Conservation (phyloP, 1,284 basidiomycete species). For the Ustilago curta region DNA sequence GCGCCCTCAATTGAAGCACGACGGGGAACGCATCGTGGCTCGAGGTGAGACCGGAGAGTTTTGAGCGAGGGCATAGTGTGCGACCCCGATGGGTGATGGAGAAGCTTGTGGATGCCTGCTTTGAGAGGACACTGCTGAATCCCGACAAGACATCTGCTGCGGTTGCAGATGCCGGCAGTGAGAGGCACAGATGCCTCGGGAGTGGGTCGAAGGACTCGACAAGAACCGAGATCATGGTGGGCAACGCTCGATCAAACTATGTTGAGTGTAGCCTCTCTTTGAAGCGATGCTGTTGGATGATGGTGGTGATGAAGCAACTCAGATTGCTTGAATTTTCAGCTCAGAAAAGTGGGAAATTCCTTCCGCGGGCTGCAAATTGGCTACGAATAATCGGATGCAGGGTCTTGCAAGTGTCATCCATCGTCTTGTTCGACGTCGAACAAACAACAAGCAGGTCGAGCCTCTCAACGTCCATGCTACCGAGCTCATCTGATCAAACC, state of each 20-base stretch:
- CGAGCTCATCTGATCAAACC: not conserved
- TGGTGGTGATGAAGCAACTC: slow-evolving; percentile 19
- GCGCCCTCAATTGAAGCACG: slow-evolving; percentile 47
- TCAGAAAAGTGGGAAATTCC: not conserved
- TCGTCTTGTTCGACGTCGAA: not conserved
- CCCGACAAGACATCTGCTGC: slow-evolving; percentile 38
- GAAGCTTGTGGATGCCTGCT: slow-evolving; percentile 14
- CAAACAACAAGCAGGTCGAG: not conserved
- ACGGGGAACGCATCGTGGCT: slow-evolving; percentile 22
- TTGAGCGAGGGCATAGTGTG: slow-evolving; percentile 4
- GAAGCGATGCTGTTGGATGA: slow-evolving; percentile 11
- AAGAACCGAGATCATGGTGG: slow-evolving; percentile 31
- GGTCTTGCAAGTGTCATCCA: slow-evolving; percentile 12
- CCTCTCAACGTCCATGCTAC: slow-evolving; percentile 1
- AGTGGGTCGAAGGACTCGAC: slow-evolving; percentile 50
- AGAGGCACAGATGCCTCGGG: slow-evolving; percentile 43
- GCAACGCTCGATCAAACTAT: not conserved
- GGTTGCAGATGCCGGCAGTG: slow-evolving; percentile 35
- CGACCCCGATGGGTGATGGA: slow-evolving; percentile 28
- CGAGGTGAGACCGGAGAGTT: slow-evolving; percentile 6
- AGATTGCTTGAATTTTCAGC: not conserved
- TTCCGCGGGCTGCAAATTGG: slow-evolving; percentile 12
- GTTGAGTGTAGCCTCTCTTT: not conserved
- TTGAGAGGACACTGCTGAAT: slow-evolving; percentile 21
- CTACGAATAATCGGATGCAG: slow-evolving; percentile 32